Base-by-base conservation (phyloP, 768 basidiomycete genomes). In the Leccinum pellstonianum region DNA sequence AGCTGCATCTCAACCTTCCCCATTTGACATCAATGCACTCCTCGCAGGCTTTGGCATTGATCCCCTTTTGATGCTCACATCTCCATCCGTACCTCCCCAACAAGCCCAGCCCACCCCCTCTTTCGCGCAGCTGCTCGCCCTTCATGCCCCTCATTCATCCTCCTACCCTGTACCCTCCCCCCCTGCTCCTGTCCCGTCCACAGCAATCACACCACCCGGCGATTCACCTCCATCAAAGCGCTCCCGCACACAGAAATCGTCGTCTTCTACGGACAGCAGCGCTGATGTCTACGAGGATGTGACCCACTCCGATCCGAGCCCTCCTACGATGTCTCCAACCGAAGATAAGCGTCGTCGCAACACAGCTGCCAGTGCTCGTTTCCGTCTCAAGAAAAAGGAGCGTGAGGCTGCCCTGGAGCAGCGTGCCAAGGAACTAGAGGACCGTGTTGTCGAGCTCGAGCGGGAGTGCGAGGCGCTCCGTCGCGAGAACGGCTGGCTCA, bases 301-400 rank as follows among this genome's bases (percentile, higher is more conserved):
- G 8, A 58, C 71, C 19, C 62, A 56, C 46, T 51, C 52, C 27
- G 65, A 67, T 27, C 1, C 53, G 43, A 21, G 5, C 23, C 21
- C 54, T 37, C 72, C 72, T 7, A 55, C 76, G 0, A 21, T 85
- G 3, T 82, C 82, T 7, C 78, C 87, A 5, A 74, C 87, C 0
- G 94, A 96, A 74, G 94, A 96, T 75, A 96, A 96, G 71, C 87
- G 94, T n/a, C 83, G 93, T 59, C 80, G 94, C 50, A 97, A 97
- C 72, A 97, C 94, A 0, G 92, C 92, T 1, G 94, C 94, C 0
- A 93, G 90, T 55, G 94, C 94, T 33, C 90, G 94, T 8, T 97
- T 97, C 81, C 83, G 94, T 60, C 75, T 93, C 69, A 97, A 96
- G 83, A 97, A 97, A 81, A 97, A 97, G 79, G 93, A 95, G 75